Evolutionary conservation across 441 rosid species (phyloP), one percentile per base, ranked within the genome.

Genomic region (Adansonia gregorii): DNA sequence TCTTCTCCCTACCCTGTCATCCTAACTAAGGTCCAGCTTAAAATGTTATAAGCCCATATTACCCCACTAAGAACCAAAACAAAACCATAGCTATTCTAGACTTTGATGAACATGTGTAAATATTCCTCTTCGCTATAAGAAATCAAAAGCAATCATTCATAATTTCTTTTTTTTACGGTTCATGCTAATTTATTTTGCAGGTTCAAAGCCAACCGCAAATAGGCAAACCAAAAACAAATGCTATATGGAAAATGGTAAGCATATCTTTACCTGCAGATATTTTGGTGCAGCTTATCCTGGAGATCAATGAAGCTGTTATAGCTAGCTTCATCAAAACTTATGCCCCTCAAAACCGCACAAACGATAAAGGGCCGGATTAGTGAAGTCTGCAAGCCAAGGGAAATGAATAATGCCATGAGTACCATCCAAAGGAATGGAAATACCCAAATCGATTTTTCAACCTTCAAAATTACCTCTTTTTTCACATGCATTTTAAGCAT

Each of bases 271-370:
- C 98, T 85, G 86, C 98, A 97, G 19, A 97, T 94, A 78, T 94
- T 97, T 76, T 94, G 97, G 86, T 94, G 98, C 66, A 97, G 92
- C 88, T 94, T 97, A 67, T 97, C 99, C 85, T 94, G 99, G 73
- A 97, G 97, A 85, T 94, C 98, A 67, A 94, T 94, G 80, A 97
- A 97, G 88, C 99, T 97, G 82, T 92, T 92, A 81, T 94, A 93
- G 46, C 91, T 91, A 49, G 92, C 94, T 85, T 94, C 95, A 78
- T 94, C 93, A 81, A 97, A 93, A 7, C 88, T 86, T 55, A 94
- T 82, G 74, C 90, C 93, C 82, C 98, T 91, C 82, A 92, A 80
- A 83, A 93, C 91, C 76, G 93, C 98, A 91, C 98, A 93, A 73
- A 91, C 97, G 81, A 94, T 59, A 73, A 76, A 84, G 1, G 97